These are phyloP conservation scores for Debaryomyces udenii DNA, from an alignment of 1,139 yeast species.

Conservation along the genomic window DNA sequence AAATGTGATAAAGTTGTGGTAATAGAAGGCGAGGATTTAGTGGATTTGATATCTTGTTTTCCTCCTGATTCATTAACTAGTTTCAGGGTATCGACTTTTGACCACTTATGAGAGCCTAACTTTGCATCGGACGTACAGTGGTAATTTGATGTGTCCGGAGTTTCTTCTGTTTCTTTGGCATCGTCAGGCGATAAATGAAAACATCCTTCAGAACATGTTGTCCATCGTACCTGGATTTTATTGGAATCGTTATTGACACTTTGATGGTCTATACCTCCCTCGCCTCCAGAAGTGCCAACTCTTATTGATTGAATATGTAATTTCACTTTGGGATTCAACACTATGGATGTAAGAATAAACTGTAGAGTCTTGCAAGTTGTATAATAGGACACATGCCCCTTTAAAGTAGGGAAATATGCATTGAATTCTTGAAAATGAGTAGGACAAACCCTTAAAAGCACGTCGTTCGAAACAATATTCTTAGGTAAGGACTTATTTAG, in stretches of 20 bases:
- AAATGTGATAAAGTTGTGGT: constrained; percentile 29
- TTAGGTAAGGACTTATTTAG: constrained; percentile 55
- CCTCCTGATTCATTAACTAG: constrained; percentile 17
- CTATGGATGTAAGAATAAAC: constrained; percentile 54
- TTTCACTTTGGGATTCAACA: constrained; percentile 52
- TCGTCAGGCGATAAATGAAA: constrained; percentile 35
- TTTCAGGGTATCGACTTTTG: constrained; percentile 34
- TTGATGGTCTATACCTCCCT: constrained; percentile 24
- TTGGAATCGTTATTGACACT: constrained; percentile 45
- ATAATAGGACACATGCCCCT: constrained; percentile 61
- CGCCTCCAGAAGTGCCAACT: constrained; percentile 21
- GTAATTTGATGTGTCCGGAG: constrained; percentile 14
- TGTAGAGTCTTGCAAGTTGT: constrained; percentile 59
- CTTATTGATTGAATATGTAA: constrained; percentile 54
- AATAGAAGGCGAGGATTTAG: constrained; percentile 23
- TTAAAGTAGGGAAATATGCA: constrained; percentile 60
- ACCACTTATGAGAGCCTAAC: constrained; percentile 44
- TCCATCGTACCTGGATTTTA: constrained; percentile 63
- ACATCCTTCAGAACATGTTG: constrained; percentile 59
- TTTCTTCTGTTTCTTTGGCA: constrained; percentile 14
- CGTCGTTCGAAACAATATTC: constrained; percentile 48
- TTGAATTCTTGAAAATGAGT: constrained; percentile 49
- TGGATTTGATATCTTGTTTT: constrained; percentile 11
- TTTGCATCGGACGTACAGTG: constrained; percentile 43
- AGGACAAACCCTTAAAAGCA: constrained; percentile 67